Evolutionary conservation across 2,329 filamentous ascomycete genomes (phyloP), one percentile per base, ranked within the genome.

Genomic region (Colletotrichum sp.): DNA sequence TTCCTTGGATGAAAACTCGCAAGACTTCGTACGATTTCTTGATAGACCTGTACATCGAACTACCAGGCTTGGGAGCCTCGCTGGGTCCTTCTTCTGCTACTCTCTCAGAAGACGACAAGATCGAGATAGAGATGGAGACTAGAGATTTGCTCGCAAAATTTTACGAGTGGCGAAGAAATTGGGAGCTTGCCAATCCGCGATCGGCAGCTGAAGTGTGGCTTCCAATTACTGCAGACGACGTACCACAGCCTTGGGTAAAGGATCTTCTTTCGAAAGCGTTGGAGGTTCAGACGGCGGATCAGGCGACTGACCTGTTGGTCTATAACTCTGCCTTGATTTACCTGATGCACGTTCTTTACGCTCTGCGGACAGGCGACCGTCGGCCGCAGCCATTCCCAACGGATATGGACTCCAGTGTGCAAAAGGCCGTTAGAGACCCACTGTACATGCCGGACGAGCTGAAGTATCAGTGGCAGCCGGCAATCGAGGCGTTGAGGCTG

Each of bases 391-490:
- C 68, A 3, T 39, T 72, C 5, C 68, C 62, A 7, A 1, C 28
- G 0, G 4, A 55, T 4, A 26, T 73, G 5, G 62, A 67, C 6
- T 8, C 0, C 9, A n/a, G 6, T 30, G 44, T 52, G 10, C 0
- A 18, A 7, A 72, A 68, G 52, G 3, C 22, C 6, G 22, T 24
- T 1, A 2, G 52, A 1, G 48, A 32, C 3, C 69, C 52, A 2
- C n/a, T 75, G 4, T 75, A 75, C 32, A 72, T 36, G 36, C 72
- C 72, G 15, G 28, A 73, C 8, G 69, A 72, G 1, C 3, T 73
- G 18, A 57, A 72, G 28, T 39, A 73, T 24, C 48, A 32, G 5
- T 75, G 72, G 72, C 72, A 75, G 57, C 72, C 72, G 2, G 28
- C 34, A 1, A 62, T 75, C 4, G 72, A 75, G 30, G 62, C 26